A percentile compares a stretch with the other conserved stretches of the same genome.
Conservation (phyloP, 352 stramenopile genomes). For the Globisporangium ultimum region DNA sequence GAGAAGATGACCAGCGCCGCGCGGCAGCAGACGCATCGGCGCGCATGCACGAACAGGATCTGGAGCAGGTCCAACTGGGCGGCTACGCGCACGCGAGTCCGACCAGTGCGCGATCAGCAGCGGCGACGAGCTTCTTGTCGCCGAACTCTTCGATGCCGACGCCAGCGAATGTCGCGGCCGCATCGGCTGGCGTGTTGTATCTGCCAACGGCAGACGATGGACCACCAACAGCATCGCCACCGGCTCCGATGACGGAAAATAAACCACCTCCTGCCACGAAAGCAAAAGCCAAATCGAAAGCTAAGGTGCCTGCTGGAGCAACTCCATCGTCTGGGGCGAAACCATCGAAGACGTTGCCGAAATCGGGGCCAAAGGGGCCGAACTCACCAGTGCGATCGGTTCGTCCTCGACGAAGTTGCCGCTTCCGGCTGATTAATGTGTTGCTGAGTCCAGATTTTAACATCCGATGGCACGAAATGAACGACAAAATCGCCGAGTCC, state of each 20-base stretch:
- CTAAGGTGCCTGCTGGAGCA: background rate
- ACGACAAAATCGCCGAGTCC: conserved; percentile 6
- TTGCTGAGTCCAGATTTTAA: conserved; percentile 58
- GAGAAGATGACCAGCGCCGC: conserved; percentile 1
- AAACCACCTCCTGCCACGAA: background rate
- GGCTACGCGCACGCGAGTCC: background rate
- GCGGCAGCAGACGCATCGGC: background rate
- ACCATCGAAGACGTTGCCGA: background rate
- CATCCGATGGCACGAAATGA: conserved; percentile 49
- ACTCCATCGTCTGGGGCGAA: background rate
- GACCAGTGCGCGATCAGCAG: background rate
- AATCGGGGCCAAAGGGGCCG: background rate
- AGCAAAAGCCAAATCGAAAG: background rate
- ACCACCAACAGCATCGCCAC: background rate
- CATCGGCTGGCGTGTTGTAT: background rate
- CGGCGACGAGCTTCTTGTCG: background rate
- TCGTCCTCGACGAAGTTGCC: conserved; percentile 48
- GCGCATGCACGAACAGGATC: conserved; percentile 1
- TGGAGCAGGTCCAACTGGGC: conserved; percentile 2
- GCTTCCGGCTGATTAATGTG: conserved; percentile 71
- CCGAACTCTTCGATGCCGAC: background rate
- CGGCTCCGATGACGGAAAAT: no score
- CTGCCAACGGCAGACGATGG: background rate
- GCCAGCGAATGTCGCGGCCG: conserved; percentile 2
- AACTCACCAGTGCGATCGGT: conserved; percentile 5